Conservation (phyloP, 2,329 filamentous ascomycete species). For the Cordyceps militaris region DNA sequence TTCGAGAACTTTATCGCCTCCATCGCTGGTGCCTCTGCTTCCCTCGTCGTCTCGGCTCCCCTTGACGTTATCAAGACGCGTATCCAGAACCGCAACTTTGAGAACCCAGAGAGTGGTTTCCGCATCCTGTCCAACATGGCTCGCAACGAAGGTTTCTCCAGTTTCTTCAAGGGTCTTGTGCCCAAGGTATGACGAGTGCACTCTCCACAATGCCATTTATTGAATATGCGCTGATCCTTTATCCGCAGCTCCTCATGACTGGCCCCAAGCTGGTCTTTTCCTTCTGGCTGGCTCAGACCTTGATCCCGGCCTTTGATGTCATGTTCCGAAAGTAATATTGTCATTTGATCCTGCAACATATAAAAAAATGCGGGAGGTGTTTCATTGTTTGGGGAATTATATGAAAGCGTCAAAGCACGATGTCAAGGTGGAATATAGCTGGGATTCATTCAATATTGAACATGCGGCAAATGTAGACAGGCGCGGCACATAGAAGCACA, state of each 20-base stretch:
- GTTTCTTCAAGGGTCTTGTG: slow-evolving; percentile 96
- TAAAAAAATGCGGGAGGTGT: neutral
- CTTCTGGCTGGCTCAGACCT: slow-evolving; percentile 97
- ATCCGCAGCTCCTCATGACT: slow-evolving; percentile 78
- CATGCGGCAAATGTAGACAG: slow-evolving; percentile 9
- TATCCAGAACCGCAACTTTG: slow-evolving; percentile 98
- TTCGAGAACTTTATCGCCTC: slow-evolving; percentile 96
- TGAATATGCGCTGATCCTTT: slow-evolving; percentile 17
- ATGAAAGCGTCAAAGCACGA: slow-evolving; percentile 2
- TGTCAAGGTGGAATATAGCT: slow-evolving; percentile 1
- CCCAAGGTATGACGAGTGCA: slow-evolving; percentile 59
- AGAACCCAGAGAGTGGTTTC: slow-evolving; percentile 92
- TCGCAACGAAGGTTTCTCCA: slow-evolving; percentile 73
- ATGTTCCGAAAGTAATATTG: slow-evolving; percentile 32
- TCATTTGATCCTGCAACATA: neutral
- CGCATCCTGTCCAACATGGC: slow-evolving; percentile 89
- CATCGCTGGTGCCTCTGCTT: slow-evolving; percentile 88
- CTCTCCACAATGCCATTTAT: neutral
- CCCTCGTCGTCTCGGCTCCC: slow-evolving; percentile 91
- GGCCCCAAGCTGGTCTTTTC: slow-evolving; percentile 98
- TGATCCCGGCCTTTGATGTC: slow-evolving; percentile 82
- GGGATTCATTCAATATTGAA: slow-evolving; percentile 3
- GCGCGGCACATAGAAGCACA: slow-evolving; percentile 10
- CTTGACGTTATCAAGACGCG: slow-evolving; percentile 97
- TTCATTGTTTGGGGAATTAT: slow-evolving; percentile 1